These are phyloP conservation scores for Xerocomellus amylosporus DNA, from an alignment of 768 basidiomycete genomes.

Conservation along the genomic window DNA sequence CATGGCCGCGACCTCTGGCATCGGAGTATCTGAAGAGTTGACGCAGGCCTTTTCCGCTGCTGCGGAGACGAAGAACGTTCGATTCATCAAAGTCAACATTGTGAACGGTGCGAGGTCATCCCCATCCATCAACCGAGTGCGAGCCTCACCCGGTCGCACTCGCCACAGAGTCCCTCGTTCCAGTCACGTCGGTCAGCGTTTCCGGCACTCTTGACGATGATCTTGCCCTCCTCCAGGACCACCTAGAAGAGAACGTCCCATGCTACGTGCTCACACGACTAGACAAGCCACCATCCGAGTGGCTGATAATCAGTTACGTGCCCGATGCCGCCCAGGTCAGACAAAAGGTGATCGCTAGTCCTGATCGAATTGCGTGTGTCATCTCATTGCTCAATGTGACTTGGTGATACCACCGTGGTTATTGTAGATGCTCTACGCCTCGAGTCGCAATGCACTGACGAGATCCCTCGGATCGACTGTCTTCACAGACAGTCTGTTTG, in stretches of 20 bases:
- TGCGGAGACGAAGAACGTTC: constrained; percentile 45
- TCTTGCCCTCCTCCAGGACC: constrained; percentile 51
- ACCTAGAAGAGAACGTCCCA: constrained; percentile 60
- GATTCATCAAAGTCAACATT: constrained; percentile 79
- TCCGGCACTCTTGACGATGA: constrained; percentile 59
- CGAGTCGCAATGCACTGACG: constrained; percentile 65
- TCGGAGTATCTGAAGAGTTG: constrained; percentile 60
- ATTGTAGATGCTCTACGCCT: constrained; percentile 82
- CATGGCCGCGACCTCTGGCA: constrained; percentile 78
- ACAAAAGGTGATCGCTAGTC: constrained; percentile 57
- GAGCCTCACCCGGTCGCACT: constrained; percentile 25
- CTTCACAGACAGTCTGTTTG: constrained; percentile 75
- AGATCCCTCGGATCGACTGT: constrained; percentile 71
- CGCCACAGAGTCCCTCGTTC: constrained; percentile 62
- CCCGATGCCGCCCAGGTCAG: constrained; percentile 79
- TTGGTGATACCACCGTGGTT: background rate
- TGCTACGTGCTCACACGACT: constrained; percentile 74
- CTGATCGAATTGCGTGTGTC: background rate
- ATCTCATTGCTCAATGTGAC: background rate
- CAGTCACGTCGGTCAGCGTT: constrained; percentile 48
- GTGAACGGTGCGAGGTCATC: constrained; percentile 55
- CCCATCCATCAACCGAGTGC: constrained; percentile 5
- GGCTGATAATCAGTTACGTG: constrained; percentile 77
- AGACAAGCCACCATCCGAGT: constrained; percentile 58
- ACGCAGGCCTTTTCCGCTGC: constrained; percentile 56